phyloP scores from a whole-genome alignment of 129 eudicot species.

The Arctium lappa region DNA sequence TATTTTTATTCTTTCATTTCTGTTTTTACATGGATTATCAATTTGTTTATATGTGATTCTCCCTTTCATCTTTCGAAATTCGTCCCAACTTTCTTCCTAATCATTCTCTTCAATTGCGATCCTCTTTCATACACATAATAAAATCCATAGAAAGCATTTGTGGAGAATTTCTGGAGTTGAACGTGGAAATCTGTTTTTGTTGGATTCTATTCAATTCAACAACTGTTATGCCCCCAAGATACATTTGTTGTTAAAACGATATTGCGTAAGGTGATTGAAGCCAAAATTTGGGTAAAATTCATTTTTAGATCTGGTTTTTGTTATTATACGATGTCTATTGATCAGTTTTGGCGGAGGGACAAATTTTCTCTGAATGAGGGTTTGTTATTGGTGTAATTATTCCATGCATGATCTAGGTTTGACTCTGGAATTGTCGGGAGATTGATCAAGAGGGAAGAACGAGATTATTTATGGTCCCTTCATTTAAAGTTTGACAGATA shows the following conservation, averaged over 20 bases:
- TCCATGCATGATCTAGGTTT: slow-evolving; percentile 14
- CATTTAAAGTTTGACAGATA: slow-evolving; percentile 45
- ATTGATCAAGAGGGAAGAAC: slow-evolving; percentile 28
- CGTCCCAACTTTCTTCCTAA: neutral
- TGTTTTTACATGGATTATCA: no score
- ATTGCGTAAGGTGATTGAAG: neutral
- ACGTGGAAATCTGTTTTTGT: slow-evolving; percentile 20
- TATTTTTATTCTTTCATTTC: no score
- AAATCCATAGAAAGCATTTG: neutral
- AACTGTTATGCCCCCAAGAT: slow-evolving; percentile 1
- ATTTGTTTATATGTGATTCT: no score
- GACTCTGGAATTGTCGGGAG: slow-evolving; percentile 27
- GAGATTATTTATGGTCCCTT: slow-evolving; percentile 42
- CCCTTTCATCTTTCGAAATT: slow-evolving; percentile 16
- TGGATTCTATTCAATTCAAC: slow-evolving; percentile 11
- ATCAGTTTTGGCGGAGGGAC: slow-evolving; percentile 1
- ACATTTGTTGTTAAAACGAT: neutral
- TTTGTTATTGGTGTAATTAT: slow-evolving; percentile 9
- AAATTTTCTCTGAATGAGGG: neutral
- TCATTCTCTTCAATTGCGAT: neutral
- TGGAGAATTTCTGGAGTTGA: slow-evolving; percentile 25
- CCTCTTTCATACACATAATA: neutral
- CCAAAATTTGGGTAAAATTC: neutral
- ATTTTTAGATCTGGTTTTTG: neutral
- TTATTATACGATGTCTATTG: neutral